Evolutionary conservation across 768 basidiomycete species (phyloP), one percentile per base, ranked within the genome.

Genomic region (Sutorius australiensis): DNA sequence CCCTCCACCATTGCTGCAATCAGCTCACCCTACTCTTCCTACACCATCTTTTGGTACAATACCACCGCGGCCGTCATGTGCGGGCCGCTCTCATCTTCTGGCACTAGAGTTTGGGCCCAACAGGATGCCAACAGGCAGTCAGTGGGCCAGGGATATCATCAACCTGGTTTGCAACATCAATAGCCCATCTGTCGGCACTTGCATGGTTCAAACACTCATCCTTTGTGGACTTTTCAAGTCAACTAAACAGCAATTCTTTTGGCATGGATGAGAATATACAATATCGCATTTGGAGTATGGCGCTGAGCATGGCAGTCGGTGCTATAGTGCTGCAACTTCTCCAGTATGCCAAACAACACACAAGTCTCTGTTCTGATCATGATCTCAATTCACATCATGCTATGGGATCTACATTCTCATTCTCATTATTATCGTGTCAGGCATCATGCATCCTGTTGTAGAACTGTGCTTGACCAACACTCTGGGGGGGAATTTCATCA

Each of bases 21-120:
- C 5, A n/a, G 21, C 14, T 17, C 31, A 16, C 11, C 16, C 2
- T 10, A 48, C 13, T 14, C 56, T 6, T 43, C 42, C 45, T 63
- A 3, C 61, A 11, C n/a, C n/a, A 14, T 48, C 17, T 12, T 46
- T 32, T 54, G 51, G 16, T 38, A 56, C 45, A 53, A 51, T 24
- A 56, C 62, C 8, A 51, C 49, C 31, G 45, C 44, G 2, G 45
- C 53, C 14, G 32, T 58, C 16, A 31, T 53, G 31, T 45, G 50
- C 9, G 57, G 55, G 10, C 53, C 34, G 6, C 28, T 64, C 3
- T 46, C 28, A 0, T 50, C 63, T 31, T 41, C 39, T n/a, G 46
- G 40, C 19, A 53, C 56, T 42, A 5, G 48, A 57, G 32, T 61
- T 64, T 21, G 27, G 53, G 48, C 46, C 49, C 16, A 58, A 56